Evolutionary conservation across 116 monocot genomes (phyloP), one percentile per base, ranked within the genome.

Genomic region (Cymodocea nodosa): DNA sequence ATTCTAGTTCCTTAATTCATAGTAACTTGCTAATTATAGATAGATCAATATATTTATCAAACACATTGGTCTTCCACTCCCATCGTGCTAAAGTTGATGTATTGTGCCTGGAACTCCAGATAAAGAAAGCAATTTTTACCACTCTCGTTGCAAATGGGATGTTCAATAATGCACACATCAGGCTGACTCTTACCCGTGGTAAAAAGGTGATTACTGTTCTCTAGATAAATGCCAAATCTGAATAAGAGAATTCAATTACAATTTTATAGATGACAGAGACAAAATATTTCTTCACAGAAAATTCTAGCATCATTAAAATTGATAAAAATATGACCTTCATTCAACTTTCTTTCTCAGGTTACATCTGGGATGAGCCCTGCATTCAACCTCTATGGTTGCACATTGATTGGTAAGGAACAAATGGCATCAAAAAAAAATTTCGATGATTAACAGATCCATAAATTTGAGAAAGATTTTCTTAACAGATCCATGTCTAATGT

Each of bases 331-430:
- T 59, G 30, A 19, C 10, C 25, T 19, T 59, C 13, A 24, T 59
- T 7, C 22, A 13, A 51, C 51, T 35, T 52, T 34, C 15, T 50
- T 53, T 53, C 34, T 66, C 71, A 95, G 94, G 94, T 95, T 67
- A 95, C 94, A 66, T 95, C 94, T 59, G 94, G 94, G 63, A 90
- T 95, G 94, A 95, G 90, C 71, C 90, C 94, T 52, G 76, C 78
- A 59, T 95, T 95, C 66, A 95, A 95, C 73, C 94, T 83, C 50
- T 85, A 95, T 75, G 94, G 94, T 62, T 95, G 94, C 81, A 90
- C 79, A 30, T 78, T 95, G 77, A 95, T 95, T 62, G 94, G 94
- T 95, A 87, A 23, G 37, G 22, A n/a, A n/a, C n/a, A n/a, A n/a
- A n/a, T n/a, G n/a, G n/a, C n/a, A n/a, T n/a, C n/a, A n/a, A n/a